Percentiles rank a stretch among this genome's conserved stretches.
phyloP scores from a whole-genome alignment of 805 yeast species.

The Metschnikowia chrysomelidarum region DNA sequence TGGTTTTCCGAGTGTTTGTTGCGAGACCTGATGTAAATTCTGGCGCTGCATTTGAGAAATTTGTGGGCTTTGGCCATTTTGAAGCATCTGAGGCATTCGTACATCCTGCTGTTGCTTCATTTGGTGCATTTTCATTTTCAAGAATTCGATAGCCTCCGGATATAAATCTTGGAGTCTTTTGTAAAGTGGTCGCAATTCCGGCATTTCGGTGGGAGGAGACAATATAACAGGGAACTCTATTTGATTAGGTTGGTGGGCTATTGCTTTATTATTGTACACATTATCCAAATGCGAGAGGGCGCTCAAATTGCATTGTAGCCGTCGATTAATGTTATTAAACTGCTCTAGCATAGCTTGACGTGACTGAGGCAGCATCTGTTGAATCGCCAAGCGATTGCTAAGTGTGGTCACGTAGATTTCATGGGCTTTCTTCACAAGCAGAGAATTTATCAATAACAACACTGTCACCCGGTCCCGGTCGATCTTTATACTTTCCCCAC shows the following conservation, averaged over 20 bases:
- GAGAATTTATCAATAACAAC: conserved; percentile 41
- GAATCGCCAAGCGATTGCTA: conserved; percentile 34
- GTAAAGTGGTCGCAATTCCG: conserved; percentile 50
- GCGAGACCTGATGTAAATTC: conserved; percentile 3
- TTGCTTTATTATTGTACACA: conserved; percentile 33
- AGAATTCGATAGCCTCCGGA: conserved; percentile 50
- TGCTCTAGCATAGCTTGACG: conserved; percentile 33
- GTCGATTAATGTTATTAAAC: conserved; percentile 39
- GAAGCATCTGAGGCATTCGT: conserved; percentile 8
- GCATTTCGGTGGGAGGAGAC: conserved; percentile 54
- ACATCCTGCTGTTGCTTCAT: conserved; percentile 30
- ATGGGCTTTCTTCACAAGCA: conserved; percentile 41
- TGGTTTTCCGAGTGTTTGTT: conserved; percentile 10
- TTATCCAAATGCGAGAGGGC: conserved; percentile 40
- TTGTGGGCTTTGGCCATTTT: conserved; percentile 9
- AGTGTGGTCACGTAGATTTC: conserved; percentile 34
- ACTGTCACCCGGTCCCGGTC: conserved; percentile 44
- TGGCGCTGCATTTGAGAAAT: conserved; percentile 13
- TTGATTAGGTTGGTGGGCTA: conserved; percentile 23
- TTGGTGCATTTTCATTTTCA: conserved; percentile 36
- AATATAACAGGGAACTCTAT: conserved; percentile 47
- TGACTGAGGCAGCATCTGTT: conserved; percentile 31
- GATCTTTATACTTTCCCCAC: conserved; percentile 21
- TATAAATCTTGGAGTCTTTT: conserved; percentile 47
- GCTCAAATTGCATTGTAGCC: conserved; percentile 42